Base-by-base conservation (phyloP, 805 yeast species). In the Sugiyamaella smithiae region DNA sequence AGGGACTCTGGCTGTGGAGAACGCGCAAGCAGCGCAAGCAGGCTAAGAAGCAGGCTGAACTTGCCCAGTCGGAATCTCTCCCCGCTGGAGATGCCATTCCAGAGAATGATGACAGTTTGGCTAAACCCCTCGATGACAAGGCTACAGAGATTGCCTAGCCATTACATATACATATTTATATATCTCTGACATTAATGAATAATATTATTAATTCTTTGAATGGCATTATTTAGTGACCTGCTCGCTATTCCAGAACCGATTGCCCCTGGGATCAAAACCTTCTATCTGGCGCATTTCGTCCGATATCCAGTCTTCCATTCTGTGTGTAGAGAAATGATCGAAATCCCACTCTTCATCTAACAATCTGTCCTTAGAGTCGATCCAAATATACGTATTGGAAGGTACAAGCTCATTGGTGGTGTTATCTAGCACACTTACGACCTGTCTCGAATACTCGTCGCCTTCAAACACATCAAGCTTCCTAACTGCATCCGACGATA, bases 1-100 rank as follows among this genome's bases (percentile, higher is more conserved):
- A 88, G 48, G 56, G 75, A 6, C 68, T 85, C 11, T 89, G 97
- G 97, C 70, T 73, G 58, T 52, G 77, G 16, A 53, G 72, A 14
- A 55, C 56, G n/a, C 40, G 57, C 14, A 44, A 48, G 45, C 45
- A 31, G 20, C 48, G 56, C 31, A 54, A 43, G 29, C 31, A 22
- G 8, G 28, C 16, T 5, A 32, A 24, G 12, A 5, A 16, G 5
- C 6, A 23, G 7, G 42, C 6, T 7, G 42, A 44, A 8, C 14
- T n/a, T n/a, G 38, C 19, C 8, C 19, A 14, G 38, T 8, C 38
- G n/a, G 16, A 33, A n/a, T n/a, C 38, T 7, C 7, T n/a, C 19
- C 8, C 38, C 19, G 16, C 16, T n/a, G 16, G n/a, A 9, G n/a
- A 9, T 8, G 38, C 8, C 19, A 33, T 9, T 14, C 12, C n/a